These are phyloP conservation scores for Pythium coloratum DNA, from an alignment of 352 stramenopile species.

Conservation along the genomic window DNA sequence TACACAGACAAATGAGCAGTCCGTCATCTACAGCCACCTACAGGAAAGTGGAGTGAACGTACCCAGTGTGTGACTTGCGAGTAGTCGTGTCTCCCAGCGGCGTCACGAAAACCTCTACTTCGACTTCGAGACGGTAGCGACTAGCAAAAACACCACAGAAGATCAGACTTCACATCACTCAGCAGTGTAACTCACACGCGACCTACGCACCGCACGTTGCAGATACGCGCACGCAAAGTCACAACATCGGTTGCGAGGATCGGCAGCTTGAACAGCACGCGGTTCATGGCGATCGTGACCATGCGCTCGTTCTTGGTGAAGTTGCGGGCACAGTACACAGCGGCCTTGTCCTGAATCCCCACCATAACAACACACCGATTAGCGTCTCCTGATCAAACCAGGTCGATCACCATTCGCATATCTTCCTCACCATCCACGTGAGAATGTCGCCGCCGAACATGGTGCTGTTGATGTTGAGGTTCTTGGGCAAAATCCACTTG, in stretches of 20 bases:
- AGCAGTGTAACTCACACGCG: too few species aligned
- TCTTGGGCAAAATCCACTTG: conserved; percentile 70
- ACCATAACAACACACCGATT: background rate
- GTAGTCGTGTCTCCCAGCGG: conserved; percentile 31
- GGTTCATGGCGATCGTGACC: conserved; percentile 78
- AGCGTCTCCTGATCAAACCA: background rate
- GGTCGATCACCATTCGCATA: background rate
- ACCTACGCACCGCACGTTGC: conserved; percentile 55
- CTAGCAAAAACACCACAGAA: conserved; percentile 18
- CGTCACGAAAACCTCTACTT: conserved; percentile 64
- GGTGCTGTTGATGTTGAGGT: conserved; percentile 71
- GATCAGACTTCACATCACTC: background rate
- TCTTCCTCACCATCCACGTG: conserved; percentile 47
- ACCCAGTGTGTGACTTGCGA: conserved; percentile 61
- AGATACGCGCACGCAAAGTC: conserved; percentile 57
- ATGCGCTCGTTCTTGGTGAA: conserved; percentile 79
- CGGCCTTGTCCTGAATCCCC: conserved; percentile 51
- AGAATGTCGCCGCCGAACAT: conserved; percentile 70
- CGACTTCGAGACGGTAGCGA: conserved; percentile 55
- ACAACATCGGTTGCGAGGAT: conserved; percentile 59
- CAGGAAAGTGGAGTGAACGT: background rate
- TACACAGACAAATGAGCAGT: background rate
- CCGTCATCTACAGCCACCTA: background rate
- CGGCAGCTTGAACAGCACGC: conserved; percentile 68
- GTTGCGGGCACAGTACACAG: conserved; percentile 65